These are phyloP conservation scores for Pythium biforme DNA, from an alignment of 352 stramenopile species.

Conservation along the genomic window DNA sequence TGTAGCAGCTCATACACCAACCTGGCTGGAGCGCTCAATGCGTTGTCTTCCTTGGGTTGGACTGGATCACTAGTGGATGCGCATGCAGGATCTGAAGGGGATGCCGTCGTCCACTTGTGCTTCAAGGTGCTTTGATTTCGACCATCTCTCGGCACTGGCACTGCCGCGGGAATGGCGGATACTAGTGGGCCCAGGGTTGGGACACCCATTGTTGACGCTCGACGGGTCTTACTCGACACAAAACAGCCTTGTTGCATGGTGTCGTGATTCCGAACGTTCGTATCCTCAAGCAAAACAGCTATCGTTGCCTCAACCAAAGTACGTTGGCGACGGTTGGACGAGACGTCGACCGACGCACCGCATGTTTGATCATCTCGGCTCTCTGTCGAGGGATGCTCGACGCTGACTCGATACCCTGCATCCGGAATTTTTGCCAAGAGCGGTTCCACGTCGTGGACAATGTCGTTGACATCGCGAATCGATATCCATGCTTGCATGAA, in stretches of 20 bases:
- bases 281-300: background rate
- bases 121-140: background rate
- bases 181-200: background rate
- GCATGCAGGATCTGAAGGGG: background rate
- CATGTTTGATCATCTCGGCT: background rate
- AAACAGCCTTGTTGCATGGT: background rate
- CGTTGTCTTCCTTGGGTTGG: background rate
- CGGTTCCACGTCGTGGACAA: background rate
- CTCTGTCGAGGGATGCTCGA: background rate
- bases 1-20: background rate
- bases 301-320: background rate
- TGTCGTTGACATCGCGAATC: background rate
- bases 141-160: background rate
- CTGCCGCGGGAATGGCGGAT: background rate
- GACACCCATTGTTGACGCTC: background rate
- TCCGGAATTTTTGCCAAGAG: background rate
- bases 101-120: background rate
- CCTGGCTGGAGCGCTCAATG: background rate
- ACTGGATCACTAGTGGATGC: background rate
- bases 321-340: background rate
- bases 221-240: background rate
- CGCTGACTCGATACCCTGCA: background rate
- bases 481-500: slow-evolving; percentile 12
- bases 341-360: background rate
- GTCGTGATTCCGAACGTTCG: background rate